These are phyloP conservation scores for Vickermania ingenoplastis DNA, from an alignment of 208 protist species.

Conservation along the genomic window DNA sequence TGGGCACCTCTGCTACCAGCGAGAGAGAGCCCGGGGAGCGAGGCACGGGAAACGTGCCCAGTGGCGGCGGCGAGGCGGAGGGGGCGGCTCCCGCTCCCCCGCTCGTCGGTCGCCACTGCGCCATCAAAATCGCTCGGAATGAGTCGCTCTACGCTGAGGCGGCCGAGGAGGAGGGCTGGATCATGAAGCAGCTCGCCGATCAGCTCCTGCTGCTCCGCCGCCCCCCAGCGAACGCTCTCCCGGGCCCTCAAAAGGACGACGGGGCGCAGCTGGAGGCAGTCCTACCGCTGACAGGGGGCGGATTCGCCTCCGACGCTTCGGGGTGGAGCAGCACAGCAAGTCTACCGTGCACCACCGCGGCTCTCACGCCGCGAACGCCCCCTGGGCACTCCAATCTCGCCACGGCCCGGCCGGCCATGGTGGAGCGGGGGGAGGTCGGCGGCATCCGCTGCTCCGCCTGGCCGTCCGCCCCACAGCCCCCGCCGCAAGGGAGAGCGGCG, in stretches of 20 bases:
- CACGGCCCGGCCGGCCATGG: too few species aligned
- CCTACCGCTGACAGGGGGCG: too few species aligned
- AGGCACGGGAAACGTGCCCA: too few species aligned
- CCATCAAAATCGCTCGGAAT: constrained; percentile 28
- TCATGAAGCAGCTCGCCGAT: constrained; percentile 24
- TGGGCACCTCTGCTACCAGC: background rate
- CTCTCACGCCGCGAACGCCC: background rate
- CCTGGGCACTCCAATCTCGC: background rate
- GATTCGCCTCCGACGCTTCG: too few species aligned
- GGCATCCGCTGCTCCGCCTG: background rate
- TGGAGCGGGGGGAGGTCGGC: too few species aligned
- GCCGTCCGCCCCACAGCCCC: background rate
- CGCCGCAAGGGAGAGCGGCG: too few species aligned
- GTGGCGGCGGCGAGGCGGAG: background rate
- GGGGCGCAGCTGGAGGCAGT: too few species aligned
- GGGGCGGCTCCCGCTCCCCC: background rate
- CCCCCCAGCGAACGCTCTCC: background rate
- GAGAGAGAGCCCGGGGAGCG: background rate
- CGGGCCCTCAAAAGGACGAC: background rate
- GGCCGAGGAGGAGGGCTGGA: constrained; percentile 30
- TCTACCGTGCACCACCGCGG: background rate
- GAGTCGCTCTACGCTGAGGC: constrained; percentile 24
- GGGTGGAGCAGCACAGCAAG: background rate
- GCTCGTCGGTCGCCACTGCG: background rate
- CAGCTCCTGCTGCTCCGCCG: background rate